Evolutionary conservation across 768 basidiomycete species (phyloP).

Genomic region (Russula sp.): DNA sequence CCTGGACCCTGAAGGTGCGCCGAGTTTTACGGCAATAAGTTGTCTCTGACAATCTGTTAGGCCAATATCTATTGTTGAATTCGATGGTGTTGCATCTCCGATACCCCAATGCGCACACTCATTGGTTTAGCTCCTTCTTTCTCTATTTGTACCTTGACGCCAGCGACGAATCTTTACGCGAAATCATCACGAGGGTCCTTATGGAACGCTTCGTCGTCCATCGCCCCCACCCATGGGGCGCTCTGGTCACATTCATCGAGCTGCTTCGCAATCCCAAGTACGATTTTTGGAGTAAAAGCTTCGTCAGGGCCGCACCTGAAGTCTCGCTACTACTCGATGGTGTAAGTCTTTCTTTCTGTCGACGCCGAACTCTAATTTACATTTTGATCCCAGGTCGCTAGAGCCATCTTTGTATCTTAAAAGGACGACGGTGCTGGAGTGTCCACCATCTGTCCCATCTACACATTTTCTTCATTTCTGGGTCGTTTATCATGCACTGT

Average conservation of each 20-base stretch:
- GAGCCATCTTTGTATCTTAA: constrained; percentile 73
- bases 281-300: constrained; percentile 88
- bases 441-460: constrained; percentile 77
- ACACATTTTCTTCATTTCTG: constrained; percentile 43
- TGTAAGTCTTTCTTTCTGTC: constrained; percentile 46
- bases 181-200: constrained; percentile 84
- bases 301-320: constrained; percentile 80
- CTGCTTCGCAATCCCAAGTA: constrained; percentile 87
- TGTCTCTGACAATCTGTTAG: constrained; percentile 42
- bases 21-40: background rate
- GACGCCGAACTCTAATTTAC: constrained; percentile 25
- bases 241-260: constrained; percentile 90
- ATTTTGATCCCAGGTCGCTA: constrained; percentile 55
- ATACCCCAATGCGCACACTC: constrained; percentile 97
- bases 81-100: constrained; percentile 94
- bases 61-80: constrained; percentile 91
- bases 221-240: constrained; percentile 96
- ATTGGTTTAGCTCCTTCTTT: constrained; percentile 93
- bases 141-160: constrained; percentile 84
- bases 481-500: constrained; percentile 65
- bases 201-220: constrained; percentile 92
- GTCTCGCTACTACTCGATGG: constrained; percentile 82
- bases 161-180: constrained; percentile 71
- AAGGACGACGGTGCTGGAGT: constrained; percentile 20
- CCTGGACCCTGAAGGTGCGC: constrained; percentile 86